A percentile compares a stretch with the other conserved stretches of the same genome.
Evolutionary conservation across 2,329 filamentous ascomycete species (phyloP).

Genomic region (Raffaelea albimanens): DNA sequence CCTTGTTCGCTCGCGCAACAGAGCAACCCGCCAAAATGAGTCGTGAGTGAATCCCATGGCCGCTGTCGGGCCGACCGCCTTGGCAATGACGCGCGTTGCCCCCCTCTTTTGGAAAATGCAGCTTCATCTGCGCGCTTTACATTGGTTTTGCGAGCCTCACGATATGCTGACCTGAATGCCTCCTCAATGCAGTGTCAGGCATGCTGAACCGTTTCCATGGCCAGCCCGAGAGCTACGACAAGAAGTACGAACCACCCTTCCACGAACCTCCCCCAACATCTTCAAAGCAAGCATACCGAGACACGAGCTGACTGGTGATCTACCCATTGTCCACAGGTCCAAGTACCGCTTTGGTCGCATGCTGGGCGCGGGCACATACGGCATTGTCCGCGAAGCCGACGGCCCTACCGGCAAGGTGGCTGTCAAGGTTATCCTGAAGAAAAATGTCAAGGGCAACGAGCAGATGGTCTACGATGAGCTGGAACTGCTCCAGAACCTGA

Average conservation of each 20-base stretch:
- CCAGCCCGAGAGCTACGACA: conserved; percentile 97
- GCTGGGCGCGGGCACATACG: conserved; percentile 93
- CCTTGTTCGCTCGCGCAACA: no score
- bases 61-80: no score
- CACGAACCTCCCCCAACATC: conserved; percentile 4
- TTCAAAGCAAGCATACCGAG: not conserved
- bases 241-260: conserved; percentile 58
- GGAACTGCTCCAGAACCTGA: conserved; percentile 79
- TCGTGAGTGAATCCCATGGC: no score
- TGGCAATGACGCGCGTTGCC: no score
- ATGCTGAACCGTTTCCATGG: conserved; percentile 96
- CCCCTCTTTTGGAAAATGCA: no score
- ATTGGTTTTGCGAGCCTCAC: no score
- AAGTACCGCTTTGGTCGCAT: conserved; percentile 90
- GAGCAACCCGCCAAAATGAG: no score
- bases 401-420: conserved; percentile 77
- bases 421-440: conserved; percentile 98
- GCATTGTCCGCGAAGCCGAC: conserved; percentile 93
- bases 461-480: conserved; percentile 98
- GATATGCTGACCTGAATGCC: no score
- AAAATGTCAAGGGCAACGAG: conserved; percentile 97
- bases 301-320: no score
- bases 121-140: no score
- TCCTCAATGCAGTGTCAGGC: conserved; percentile 53
- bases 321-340: conserved; percentile 39